Evolutionary conservation across 768 basidiomycete genomes (phyloP).

Genomic region (Candolleomyces eurysporus): DNA sequence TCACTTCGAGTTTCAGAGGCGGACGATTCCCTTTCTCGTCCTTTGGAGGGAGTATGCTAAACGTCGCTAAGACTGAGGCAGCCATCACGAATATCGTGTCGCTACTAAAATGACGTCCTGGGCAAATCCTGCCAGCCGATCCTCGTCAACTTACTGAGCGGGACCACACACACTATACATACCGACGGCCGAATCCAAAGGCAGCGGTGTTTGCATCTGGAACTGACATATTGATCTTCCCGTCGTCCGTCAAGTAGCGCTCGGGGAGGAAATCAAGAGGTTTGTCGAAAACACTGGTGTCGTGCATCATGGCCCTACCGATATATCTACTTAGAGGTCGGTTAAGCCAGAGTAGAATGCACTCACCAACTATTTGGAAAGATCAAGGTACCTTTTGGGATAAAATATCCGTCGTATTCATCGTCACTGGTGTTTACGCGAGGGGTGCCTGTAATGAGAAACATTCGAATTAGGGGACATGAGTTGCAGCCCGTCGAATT

Average conservation of each 20-base stretch:
- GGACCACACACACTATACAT: background rate
- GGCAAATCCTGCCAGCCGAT: slow-evolving; percentile 16
- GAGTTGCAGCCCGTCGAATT: background rate
- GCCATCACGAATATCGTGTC: slow-evolving; percentile 16
- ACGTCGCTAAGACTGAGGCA: slow-evolving; percentile 17
- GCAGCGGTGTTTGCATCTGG: slow-evolving; percentile 15
- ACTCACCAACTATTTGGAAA: slow-evolving; percentile 20
- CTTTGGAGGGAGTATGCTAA: slow-evolving; percentile 14
- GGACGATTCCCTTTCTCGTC: slow-evolving; percentile 16
- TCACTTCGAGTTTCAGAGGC: background rate
- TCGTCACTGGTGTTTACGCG: slow-evolving; percentile 24
- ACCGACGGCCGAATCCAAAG: slow-evolving; percentile 25
- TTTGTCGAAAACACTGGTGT: slow-evolving; percentile 18
- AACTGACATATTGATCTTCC: slow-evolving; percentile 11
- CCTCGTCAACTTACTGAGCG: too few relatives aligned
- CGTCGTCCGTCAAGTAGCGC: slow-evolving; percentile 19
- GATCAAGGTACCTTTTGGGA: slow-evolving; percentile 30
- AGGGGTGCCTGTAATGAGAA: slow-evolving; percentile 8
- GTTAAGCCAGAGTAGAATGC: background rate
- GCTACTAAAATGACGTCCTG: slow-evolving; percentile 21
- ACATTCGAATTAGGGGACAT: background rate
- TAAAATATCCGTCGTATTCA: slow-evolving; percentile 32
- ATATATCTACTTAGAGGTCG: background rate
- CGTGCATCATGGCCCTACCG: slow-evolving; percentile 21
- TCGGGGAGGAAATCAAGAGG: slow-evolving; percentile 24